Evolutionary conservation across 2,329 filamentous ascomycete species (phyloP).

Genomic region (Hymenoscyphus infarciens): DNA sequence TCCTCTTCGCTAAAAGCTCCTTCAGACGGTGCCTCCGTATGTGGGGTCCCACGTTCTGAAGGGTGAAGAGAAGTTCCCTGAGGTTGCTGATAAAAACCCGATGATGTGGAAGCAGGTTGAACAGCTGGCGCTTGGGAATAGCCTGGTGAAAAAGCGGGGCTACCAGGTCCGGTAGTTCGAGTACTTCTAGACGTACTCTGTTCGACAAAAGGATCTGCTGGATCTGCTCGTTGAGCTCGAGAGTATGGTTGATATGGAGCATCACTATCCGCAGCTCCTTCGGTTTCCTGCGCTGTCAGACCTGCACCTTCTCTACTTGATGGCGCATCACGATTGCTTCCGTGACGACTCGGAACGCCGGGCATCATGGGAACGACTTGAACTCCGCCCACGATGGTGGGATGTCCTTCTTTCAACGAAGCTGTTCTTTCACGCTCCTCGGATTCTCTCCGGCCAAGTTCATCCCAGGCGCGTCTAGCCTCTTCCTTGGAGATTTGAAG

Average conservation of each 20-base stretch:
- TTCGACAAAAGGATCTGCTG: slow-evolving; percentile 63
- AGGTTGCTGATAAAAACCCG: slow-evolving; percentile 45
- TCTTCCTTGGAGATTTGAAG: slow-evolving; percentile 94
- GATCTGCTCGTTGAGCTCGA: slow-evolving; percentile 47
- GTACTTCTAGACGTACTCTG: slow-evolving; percentile 28
- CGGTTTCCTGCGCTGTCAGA: slow-evolving; percentile 20
- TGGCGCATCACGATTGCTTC: slow-evolving; percentile 41
- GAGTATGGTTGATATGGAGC: slow-evolving; percentile 29
- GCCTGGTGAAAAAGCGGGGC: slow-evolving; percentile 34
- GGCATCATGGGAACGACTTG: slow-evolving; percentile 93
- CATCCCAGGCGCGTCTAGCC: slow-evolving; percentile 93
- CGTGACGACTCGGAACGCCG: slow-evolving; percentile 56
- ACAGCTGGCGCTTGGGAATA: slow-evolving; percentile 43
- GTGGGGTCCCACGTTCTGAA: slow-evolving; percentile 43
- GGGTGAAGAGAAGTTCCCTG: slow-evolving; percentile 32
- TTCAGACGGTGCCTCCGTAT: slow-evolving; percentile 46
- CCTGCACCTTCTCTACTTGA: slow-evolving; percentile 42
- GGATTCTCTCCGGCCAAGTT: slow-evolving; percentile 87
- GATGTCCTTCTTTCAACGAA: slow-evolving; percentile 81
- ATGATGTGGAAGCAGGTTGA: slow-evolving; percentile 38
- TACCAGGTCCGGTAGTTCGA: slow-evolving; percentile 22
- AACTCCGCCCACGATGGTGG: slow-evolving; percentile 86
- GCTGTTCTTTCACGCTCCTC: slow-evolving; percentile 84
- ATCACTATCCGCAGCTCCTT: slow-evolving; percentile 28
- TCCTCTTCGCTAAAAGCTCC: slow-evolving; percentile 67